Evolutionary conservation across 176 grass and related monocot species (phyloP).

Genomic region (Bromus sterilis): DNA sequence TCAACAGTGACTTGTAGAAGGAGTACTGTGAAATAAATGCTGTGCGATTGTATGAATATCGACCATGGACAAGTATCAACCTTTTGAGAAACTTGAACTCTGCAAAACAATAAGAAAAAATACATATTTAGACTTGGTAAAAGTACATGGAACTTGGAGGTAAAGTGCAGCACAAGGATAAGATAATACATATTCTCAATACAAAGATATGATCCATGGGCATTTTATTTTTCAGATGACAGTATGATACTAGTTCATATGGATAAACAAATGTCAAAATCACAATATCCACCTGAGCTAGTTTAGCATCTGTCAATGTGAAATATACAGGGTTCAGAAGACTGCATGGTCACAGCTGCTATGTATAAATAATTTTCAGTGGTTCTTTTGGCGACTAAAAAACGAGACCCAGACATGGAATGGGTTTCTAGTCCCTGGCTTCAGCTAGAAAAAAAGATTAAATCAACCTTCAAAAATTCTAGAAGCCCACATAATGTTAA

Average conservation of each 20-base stretch:
- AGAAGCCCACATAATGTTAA: background rate
- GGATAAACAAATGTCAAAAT: background rate
- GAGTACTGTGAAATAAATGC: constrained; percentile 94
- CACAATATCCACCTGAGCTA: background rate
- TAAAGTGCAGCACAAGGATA: background rate
- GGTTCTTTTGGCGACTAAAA: background rate
- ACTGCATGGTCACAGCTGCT: background rate
- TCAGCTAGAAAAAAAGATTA: background rate
- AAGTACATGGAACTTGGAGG: background rate
- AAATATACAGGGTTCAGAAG: background rate
- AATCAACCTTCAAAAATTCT: background rate
- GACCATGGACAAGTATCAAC: constrained; percentile 91
- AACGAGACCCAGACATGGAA: background rate
- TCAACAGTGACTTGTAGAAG: constrained; percentile 88
- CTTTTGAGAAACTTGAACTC: constrained; percentile 92
- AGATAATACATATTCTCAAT: background rate
- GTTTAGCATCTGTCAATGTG: background rate
- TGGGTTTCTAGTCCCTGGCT: background rate
- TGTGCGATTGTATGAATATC: constrained; percentile 89
- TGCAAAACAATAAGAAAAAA: constrained; percentile 34
- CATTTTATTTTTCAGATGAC: background rate
- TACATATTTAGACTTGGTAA: background rate
- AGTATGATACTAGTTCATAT: background rate
- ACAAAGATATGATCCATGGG: background rate
- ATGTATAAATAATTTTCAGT: background rate